These are phyloP conservation scores for Claviceps pusilla DNA, from an alignment of 2,329 filamentous ascomycete genomes.

Conservation along the genomic window DNA sequence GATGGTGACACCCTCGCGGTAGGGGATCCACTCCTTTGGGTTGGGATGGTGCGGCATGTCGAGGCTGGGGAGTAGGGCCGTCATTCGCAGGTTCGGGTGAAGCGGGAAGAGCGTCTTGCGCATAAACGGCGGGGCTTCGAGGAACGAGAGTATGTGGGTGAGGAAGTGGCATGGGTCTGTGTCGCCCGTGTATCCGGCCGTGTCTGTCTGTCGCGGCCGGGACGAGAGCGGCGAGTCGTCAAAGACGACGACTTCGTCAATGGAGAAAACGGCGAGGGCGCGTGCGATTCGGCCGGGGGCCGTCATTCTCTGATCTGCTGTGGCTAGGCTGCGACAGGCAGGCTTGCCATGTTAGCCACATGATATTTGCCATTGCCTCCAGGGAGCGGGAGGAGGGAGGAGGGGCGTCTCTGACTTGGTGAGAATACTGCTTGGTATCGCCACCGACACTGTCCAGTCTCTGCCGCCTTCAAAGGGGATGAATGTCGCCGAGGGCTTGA, in stretches of 20 bases:
- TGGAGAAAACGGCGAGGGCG: slow-evolving; percentile 65
- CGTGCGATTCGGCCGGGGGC: slow-evolving; percentile 65
- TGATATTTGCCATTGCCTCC: not conserved
- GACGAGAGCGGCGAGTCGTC: slow-evolving; percentile 45
- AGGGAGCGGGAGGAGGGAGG: not conserved
- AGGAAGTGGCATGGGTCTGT: slow-evolving; percentile 68
- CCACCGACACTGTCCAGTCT: slow-evolving; percentile 61
- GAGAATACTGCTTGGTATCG: slow-evolving; percentile 64
- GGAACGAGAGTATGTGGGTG: slow-evolving; percentile 61
- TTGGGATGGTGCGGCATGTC: slow-evolving; percentile 78
- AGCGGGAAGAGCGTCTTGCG: slow-evolving; percentile 60
- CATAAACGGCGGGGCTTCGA: slow-evolving; percentile 74
- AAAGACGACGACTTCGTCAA: slow-evolving; percentile 74
- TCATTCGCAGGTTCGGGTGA: slow-evolving; percentile 61
- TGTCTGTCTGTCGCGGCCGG: slow-evolving; percentile 32
- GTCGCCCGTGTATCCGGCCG: slow-evolving; percentile 48
- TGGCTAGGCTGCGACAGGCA: slow-evolving; percentile 39
- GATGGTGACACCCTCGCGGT: slow-evolving; percentile 61
- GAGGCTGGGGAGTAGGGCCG: slow-evolving; percentile 58
- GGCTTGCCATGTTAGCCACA: not conserved
- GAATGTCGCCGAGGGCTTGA: slow-evolving; percentile 55
- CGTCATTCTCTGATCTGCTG: slow-evolving; percentile 59
- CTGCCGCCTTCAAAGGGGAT: slow-evolving; percentile 45
- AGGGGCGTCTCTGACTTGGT: slow-evolving; percentile 39
- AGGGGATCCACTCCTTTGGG: slow-evolving; percentile 61